Evolutionary conservation across 495 filamentous ascomycete genomes (phyloP).

Genomic region (Penicillium nucicola): DNA sequence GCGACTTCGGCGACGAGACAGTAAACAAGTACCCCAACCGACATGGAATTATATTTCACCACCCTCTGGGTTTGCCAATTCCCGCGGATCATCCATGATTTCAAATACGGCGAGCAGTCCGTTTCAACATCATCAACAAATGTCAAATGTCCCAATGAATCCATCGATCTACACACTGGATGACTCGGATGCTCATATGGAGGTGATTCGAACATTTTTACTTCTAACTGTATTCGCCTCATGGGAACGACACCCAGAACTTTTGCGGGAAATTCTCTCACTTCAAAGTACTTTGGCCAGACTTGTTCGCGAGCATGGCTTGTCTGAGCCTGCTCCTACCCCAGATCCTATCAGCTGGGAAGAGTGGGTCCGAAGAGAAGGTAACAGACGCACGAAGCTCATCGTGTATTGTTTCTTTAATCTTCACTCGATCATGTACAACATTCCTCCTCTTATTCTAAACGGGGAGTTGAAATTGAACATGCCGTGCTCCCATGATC

Average conservation of each 20-base stretch:
- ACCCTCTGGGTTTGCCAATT: constrained; percentile 33
- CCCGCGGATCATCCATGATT: constrained; percentile 38
- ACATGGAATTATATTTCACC: constrained; percentile 45
- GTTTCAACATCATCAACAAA: constrained; percentile 35
- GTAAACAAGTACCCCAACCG: constrained; percentile 41
- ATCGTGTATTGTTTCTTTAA: constrained; percentile 56
- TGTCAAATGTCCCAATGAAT: constrained; percentile 28
- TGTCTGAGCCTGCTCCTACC: constrained; percentile 32
- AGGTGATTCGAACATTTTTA: constrained; percentile 47
- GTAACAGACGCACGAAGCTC: constrained; percentile 48
- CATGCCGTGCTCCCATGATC: constrained; percentile 48
- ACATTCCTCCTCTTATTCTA: constrained; percentile 50
- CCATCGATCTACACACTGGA: constrained; percentile 37
- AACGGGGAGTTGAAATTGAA: constrained; percentile 48
- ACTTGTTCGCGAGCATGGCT: constrained; percentile 47
- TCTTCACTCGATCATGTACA: constrained; percentile 53
- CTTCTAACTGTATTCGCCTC: constrained; percentile 50
- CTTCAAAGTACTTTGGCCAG: constrained; percentile 48
- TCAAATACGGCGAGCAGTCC: constrained; percentile 41
- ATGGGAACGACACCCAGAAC: constrained; percentile 50
- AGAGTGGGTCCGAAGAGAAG: constrained; percentile 49
- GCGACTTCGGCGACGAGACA: constrained; percentile 44
- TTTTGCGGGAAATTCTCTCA: constrained; percentile 48
- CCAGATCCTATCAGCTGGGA: constrained; percentile 44
- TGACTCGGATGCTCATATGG: constrained; percentile 50